These are phyloP conservation scores for Didymella lethalis DNA, from an alignment of 2,329 filamentous ascomycete genomes.

Conservation along the genomic window DNA sequence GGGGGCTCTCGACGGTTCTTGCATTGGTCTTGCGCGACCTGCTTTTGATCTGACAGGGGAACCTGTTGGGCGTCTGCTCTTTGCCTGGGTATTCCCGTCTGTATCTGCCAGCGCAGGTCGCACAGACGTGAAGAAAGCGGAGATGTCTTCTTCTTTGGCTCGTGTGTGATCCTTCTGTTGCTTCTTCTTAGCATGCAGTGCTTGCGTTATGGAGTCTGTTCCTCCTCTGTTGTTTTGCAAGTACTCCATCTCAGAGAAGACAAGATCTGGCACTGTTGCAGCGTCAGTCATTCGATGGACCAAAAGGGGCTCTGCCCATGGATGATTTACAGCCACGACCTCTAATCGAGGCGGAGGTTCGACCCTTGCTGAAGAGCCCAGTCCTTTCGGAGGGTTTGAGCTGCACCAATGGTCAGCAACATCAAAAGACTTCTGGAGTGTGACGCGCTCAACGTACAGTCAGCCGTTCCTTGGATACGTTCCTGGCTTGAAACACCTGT, in stretches of 20 bases:
- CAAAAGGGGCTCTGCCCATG: slow-evolving; percentile 21
- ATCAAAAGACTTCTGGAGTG: slow-evolving; percentile 14
- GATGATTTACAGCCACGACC: slow-evolving; percentile 53
- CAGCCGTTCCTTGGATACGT: slow-evolving; percentile 55
- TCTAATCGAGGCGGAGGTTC: slow-evolving; percentile 55
- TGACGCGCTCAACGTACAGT: slow-evolving; percentile 50
- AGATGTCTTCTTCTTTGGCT: slow-evolving; percentile 54
- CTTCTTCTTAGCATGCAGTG: slow-evolving; percentile 39
- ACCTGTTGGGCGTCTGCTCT: slow-evolving; percentile 6
- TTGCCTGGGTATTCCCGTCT: slow-evolving; percentile 31
- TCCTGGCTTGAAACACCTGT: slow-evolving; percentile 56
- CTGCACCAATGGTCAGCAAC: slow-evolving; percentile 48
- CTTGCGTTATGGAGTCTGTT: slow-evolving; percentile 34
- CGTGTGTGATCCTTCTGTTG: slow-evolving; percentile 43
- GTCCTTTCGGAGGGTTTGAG: slow-evolving; percentile 53
- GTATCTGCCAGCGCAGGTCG: slow-evolving; percentile 37
- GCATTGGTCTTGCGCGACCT: slow-evolving; percentile 14
- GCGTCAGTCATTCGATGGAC: slow-evolving; percentile 30
- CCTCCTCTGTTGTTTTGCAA: slow-evolving; percentile 50
- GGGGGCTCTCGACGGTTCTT: slow-evolving; percentile 20
- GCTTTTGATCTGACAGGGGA: slow-evolving; percentile 3
- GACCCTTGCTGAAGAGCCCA: slow-evolving; percentile 60
- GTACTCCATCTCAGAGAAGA: slow-evolving; percentile 62
- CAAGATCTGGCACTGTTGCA: slow-evolving; percentile 58
- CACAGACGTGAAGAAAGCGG: slow-evolving; percentile 54